Evolutionary conservation across 106 monocot genomes (phyloP), one percentile per base, ranked within the genome.

Genomic region (Acanthochlamys bracteata): DNA sequence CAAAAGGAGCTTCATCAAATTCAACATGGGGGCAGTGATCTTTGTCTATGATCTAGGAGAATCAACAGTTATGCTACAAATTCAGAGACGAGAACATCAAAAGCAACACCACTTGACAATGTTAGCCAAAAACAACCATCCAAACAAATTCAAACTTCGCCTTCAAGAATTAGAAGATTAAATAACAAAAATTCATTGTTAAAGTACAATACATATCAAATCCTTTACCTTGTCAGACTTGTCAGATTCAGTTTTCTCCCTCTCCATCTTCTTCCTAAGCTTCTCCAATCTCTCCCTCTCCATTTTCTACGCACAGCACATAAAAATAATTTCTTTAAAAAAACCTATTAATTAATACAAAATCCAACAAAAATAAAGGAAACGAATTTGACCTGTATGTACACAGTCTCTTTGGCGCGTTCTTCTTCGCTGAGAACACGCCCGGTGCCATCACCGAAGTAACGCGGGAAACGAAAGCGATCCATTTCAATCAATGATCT

Each of bases 381-480:
- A 60, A 39, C 15, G 43, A 49, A 19, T 0, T 20, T 1, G 0
- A 80, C 80, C 80, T 72, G 75, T 45, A 80, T 80, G 67, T 76
- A 80, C 52, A 80, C 75, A 53, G 33, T 67, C 75, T 80, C 80
- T 17, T 39, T 63, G 63, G 75, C 80, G 20, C 75, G 60, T 57
- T 67, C 75, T 66, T 75, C 75, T 67, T 80, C 75, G 61, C 75
- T 64, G 19, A 80, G 71, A 16, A 80, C n/a, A 52, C 67, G 53
- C 20, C 80, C 80, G 39, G 23, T 71, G 39, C 56, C 71, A 25
- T 80, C 75, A 47, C 75, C 41, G 25, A 80, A 76, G 67, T 67
- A 80, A 26, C 75, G 66, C 23, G 63, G 25, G 22, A 39, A 4
- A 25, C 64, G 20, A n/a, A n/a, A n/a, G n/a, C n/a, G n/a, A n/a